These are phyloP conservation scores for Psilocybe cubensis DNA, from an alignment of 768 basidiomycete genomes.

Conservation along the genomic window DNA sequence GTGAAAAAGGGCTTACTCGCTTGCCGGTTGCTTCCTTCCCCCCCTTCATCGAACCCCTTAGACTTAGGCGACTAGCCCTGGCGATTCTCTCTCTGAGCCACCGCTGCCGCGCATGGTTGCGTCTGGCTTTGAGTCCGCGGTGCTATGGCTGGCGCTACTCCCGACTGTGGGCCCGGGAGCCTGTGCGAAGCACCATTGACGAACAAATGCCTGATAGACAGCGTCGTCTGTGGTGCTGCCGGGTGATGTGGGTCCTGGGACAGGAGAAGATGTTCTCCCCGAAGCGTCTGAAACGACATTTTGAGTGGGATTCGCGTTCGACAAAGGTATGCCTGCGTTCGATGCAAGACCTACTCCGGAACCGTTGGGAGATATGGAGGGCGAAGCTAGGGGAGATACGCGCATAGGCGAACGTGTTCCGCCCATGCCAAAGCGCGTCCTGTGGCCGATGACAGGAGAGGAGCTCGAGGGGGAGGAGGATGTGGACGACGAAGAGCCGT, in stretches of 20 bases:
- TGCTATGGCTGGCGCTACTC: not conserved
- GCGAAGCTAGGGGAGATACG: not conserved
- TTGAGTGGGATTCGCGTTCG: not conserved
- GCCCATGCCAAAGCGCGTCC: not conserved
- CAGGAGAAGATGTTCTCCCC: not conserved
- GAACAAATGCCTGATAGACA: conserved; percentile 62
- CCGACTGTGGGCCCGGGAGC: conserved; percentile 7
- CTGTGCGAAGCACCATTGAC: conserved; percentile 73
- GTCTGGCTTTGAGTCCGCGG: too few relatives aligned
- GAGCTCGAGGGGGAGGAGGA: not conserved
- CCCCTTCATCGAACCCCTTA: too few relatives aligned
- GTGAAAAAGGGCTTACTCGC: too few relatives aligned
- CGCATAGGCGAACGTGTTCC: conserved; percentile 4
- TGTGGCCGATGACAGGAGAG: not conserved
- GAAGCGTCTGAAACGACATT: not conserved
- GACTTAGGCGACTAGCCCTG: too few relatives aligned
- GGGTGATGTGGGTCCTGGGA: conserved; percentile 3
- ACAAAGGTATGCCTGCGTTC: not conserved
- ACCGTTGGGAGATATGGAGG: too few relatives aligned
- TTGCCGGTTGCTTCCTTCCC: too few relatives aligned
- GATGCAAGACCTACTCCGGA: too few relatives aligned
- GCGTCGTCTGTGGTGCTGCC: conserved; percentile 28
- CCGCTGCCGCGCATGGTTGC: too few relatives aligned
- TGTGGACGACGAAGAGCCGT: not conserved
- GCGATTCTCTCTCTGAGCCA: too few relatives aligned